phyloP scores from a whole-genome alignment of 768 basidiomycete genomes.

The Amanita phalloides region DNA sequence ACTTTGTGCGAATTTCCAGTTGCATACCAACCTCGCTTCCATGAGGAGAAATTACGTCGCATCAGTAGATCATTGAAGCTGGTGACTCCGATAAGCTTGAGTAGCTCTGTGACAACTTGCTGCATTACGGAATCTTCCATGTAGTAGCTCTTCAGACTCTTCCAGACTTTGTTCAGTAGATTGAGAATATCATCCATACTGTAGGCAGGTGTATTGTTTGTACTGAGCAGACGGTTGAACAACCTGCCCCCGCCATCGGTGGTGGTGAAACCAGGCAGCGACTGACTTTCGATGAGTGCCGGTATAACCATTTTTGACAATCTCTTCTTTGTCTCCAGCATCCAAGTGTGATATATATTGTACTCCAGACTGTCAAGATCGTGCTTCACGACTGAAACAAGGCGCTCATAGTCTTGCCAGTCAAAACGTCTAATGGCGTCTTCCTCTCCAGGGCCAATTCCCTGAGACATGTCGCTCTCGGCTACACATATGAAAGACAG shows the following conservation, averaged over 20 bases:
- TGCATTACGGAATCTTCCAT: constrained; percentile 96
- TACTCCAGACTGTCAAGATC: constrained; percentile 97
- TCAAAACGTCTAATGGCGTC: constrained; percentile 87
- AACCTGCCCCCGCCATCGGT: constrained; percentile 88
- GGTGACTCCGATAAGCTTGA: constrained; percentile 92
- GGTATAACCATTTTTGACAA: constrained; percentile 97
- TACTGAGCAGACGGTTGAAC: constrained; percentile 86
- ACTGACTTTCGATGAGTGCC: constrained; percentile 96
- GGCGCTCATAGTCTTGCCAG: constrained; percentile 93
- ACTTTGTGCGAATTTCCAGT: not conserved
- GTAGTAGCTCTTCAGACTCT: constrained; percentile 95
- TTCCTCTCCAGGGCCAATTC: constrained; percentile 94
- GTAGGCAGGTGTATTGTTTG: constrained; percentile 81
- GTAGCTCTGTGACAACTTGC: constrained; percentile 88
- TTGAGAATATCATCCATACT: constrained; percentile 98
- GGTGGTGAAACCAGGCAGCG: constrained; percentile 94
- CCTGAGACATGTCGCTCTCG: constrained; percentile 97
- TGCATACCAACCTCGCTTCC: constrained; percentile 81
- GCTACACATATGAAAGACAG: constrained; percentile 97
- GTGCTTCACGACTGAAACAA: constrained; percentile 97
- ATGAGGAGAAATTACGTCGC: constrained; percentile 97
- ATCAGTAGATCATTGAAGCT: constrained; percentile 98
- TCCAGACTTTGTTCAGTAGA: constrained; percentile 95
- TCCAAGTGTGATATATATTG: constrained; percentile 99
- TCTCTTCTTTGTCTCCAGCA: constrained; percentile 95